Percentiles rank a stretch among this genome's conserved stretches.
Evolutionary conservation across 2,329 filamentous ascomycete genomes (phyloP).

Genomic region (Seiridium unicorne): DNA sequence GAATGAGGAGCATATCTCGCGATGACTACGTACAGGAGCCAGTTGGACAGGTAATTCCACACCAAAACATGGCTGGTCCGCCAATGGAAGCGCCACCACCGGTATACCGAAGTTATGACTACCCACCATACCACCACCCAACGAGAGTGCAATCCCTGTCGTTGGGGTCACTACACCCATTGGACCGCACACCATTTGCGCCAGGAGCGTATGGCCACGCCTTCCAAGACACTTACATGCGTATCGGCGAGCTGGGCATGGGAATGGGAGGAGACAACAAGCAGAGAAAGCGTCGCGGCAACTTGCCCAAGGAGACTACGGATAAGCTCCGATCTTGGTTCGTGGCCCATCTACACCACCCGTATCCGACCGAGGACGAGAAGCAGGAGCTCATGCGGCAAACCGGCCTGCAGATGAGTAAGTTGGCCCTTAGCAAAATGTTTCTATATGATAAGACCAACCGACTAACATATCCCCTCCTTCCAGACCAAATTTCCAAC

Average conservation of each 20-base stretch:
- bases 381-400: constrained; percentile 77
- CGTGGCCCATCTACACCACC: constrained; percentile 70
- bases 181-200: constrained; percentile 44
- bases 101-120: constrained; percentile 33
- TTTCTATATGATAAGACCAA: background rate
- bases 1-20: constrained; percentile 28
- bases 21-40: constrained; percentile 34
- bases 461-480: constrained; percentile 15
- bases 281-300: constrained; percentile 69
- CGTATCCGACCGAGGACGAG: constrained; percentile 85
- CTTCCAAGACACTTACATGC: constrained; percentile 39
- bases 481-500: constrained; percentile 68
- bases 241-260: constrained; percentile 38
- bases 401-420: constrained; percentile 77
- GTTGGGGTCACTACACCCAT: constrained; percentile 38
- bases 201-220: constrained; percentile 36
- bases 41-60: constrained; percentile 14
- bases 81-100: constrained; percentile 29
- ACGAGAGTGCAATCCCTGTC: constrained; percentile 45
- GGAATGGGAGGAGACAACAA: constrained; percentile 43
- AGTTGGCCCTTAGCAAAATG: constrained; percentile 32
- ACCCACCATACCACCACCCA: constrained; percentile 39
- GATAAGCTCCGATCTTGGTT: constrained; percentile 82
- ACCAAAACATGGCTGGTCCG: constrained; percentile 20
- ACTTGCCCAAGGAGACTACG: constrained; percentile 87